Percentiles rank a stretch among this genome's conserved stretches.
Conservation (phyloP, 176 grass and related monocot genomes). For the Eragrostis curvula region DNA sequence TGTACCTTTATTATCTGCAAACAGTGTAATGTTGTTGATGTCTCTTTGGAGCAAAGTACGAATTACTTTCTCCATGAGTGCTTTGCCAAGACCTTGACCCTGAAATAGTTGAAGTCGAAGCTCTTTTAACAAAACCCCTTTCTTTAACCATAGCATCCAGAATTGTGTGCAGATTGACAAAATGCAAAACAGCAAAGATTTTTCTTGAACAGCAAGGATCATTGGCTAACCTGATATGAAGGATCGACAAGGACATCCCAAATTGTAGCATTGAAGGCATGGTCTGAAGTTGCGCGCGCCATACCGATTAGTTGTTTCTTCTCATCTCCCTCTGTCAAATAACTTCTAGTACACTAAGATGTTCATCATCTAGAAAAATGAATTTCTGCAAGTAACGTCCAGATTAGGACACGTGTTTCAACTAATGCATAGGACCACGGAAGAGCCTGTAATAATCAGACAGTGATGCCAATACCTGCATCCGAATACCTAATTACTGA, state of each 20-base stretch:
- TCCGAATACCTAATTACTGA: conserved; percentile 60
- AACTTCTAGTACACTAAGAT: conserved; percentile 96
- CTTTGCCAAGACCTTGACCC: conserved; percentile 97
- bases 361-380: conserved; percentile 82
- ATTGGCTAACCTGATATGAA: conserved; percentile 76
- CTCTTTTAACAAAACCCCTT: background rate
- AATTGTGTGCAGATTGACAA: background rate
- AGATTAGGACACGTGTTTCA: conserved; percentile 38
- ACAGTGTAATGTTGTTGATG: conserved; percentile 93
- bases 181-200: too few relatives aligned
- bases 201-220: background rate
- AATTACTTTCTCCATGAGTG: conserved; percentile 84
- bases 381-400: conserved; percentile 59
- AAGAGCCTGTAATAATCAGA: conserved; percentile 19
- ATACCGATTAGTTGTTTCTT: conserved; percentile 86
- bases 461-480: conserved; percentile 43
- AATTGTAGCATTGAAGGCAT: conserved; percentile 98
- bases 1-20: conserved; percentile 94
- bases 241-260: conserved; percentile 99
- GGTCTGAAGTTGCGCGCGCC: conserved; percentile 98
- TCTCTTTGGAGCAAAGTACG: conserved; percentile 85
- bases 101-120: conserved; percentile 23
- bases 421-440: conserved; percentile 32
- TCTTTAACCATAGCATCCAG: background rate
- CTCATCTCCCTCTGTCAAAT: conserved; percentile 94